Percentiles rank a stretch among this genome's conserved stretches.
Evolutionary conservation across 2,329 filamentous ascomycete genomes (phyloP).

Genomic region (Camillea tinctor): DNA sequence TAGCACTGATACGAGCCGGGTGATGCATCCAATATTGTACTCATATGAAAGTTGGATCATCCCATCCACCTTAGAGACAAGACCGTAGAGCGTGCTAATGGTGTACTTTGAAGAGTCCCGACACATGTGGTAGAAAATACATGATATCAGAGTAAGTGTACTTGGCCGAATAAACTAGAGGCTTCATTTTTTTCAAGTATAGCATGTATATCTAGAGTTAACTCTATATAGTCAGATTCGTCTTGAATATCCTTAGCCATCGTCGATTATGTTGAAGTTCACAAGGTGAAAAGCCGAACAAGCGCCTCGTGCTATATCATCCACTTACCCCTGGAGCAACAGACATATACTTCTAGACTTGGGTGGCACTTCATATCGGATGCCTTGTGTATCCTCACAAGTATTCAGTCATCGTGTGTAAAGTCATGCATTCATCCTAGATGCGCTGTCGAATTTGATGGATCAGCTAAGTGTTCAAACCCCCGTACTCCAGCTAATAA

Average conservation of each 20-base stretch:
- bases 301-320: background rate
- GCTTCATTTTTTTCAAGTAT: background rate
- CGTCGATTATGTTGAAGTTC: background rate
- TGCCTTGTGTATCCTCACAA: background rate
- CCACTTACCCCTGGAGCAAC: too few species aligned
- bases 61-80: background rate
- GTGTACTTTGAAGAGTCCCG: background rate
- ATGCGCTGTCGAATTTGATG: background rate
- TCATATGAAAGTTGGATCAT: background rate
- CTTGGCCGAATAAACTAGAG: background rate
- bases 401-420: background rate
- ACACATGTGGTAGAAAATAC: background rate
- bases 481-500: background rate
- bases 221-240: background rate
- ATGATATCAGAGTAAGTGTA: background rate
- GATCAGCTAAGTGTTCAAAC: background rate
- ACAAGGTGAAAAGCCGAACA: background rate
- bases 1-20: slow-evolving; percentile 6
- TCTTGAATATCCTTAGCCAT: background rate
- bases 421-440: background rate
- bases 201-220: background rate
- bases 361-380: background rate
- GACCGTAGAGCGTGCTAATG: background rate
- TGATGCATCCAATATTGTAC: background rate
- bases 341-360: too few species aligned